These are phyloP conservation scores for Macaranga tanarius DNA, from an alignment of 441 rosid genomes.

Conservation along the genomic window DNA sequence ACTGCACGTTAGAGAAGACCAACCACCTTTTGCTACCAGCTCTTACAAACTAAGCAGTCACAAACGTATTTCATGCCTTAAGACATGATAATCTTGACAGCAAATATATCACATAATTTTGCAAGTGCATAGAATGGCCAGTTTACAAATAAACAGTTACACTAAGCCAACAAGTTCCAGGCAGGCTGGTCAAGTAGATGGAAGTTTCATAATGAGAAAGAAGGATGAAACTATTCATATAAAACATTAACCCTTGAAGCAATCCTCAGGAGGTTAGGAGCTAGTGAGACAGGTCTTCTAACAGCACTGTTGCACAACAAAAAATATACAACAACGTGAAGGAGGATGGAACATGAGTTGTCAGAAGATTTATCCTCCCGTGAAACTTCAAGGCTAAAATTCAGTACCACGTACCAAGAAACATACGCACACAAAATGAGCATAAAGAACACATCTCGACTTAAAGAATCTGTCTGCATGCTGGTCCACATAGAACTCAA, in stretches of 20 bases:
- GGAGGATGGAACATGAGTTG: conserved; percentile 17
- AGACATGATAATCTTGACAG: conserved; percentile 16
- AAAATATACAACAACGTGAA: conserved; percentile 14
- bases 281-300: background rate
- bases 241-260: conserved; percentile 2
- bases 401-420: conserved; percentile 23
- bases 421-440: conserved; percentile 29
- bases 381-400: conserved; percentile 18
- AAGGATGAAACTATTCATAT: background rate
- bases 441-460: conserved; percentile 20
- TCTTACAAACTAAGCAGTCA: background rate
- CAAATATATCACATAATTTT: conserved; percentile 9
- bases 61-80: conserved; percentile 1
- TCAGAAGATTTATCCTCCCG: conserved; percentile 24
- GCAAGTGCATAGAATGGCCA: conserved; percentile 17
- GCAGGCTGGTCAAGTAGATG: conserved; percentile 17
- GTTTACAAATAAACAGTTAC: conserved; percentile 6
- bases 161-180: conserved; percentile 8
- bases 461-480: conserved; percentile 20
- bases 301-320: conserved; percentile 18
- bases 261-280: conserved; percentile 11
- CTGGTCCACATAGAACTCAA: conserved; percentile 16
- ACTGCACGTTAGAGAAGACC: background rate
- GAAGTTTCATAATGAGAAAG: conserved; percentile 14
- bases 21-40: background rate